Percentiles rank a stretch among this genome's conserved stretches.
phyloP scores from a whole-genome alignment of 179 eudicot species.

The Amaranthus tricolor region DNA sequence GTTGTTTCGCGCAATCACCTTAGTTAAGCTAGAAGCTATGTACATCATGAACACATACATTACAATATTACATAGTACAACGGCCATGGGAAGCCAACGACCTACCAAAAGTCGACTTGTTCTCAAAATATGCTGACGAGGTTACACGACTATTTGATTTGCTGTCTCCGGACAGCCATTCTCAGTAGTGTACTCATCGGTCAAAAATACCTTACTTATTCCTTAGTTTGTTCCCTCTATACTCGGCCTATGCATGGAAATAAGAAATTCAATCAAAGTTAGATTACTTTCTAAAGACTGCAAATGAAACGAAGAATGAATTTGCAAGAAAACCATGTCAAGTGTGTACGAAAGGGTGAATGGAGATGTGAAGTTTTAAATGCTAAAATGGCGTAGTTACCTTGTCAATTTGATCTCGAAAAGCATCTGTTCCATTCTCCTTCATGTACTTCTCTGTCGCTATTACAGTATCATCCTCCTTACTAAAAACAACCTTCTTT shows the following conservation, averaged over 20 bases:
- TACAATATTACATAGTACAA: too few species aligned
- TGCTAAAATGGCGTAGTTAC: slow-evolving; percentile 28
- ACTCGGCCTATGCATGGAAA: slow-evolving; percentile 24
- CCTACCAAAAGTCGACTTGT: too few species aligned
- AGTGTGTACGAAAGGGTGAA: not conserved
- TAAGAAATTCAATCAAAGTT: not conserved
- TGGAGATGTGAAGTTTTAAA: not conserved
- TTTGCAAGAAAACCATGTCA: not conserved
- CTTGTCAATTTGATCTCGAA: slow-evolving; percentile 56
- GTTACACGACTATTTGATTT: not conserved
- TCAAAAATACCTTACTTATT: slow-evolving; percentile 23
- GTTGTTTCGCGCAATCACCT: too few species aligned
- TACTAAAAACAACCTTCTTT: slow-evolving; percentile 55
- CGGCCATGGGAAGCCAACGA: too few species aligned
- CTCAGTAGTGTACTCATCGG: slow-evolving; percentile 27
- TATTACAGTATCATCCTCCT: slow-evolving; percentile 74
- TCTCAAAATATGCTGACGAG: too few species aligned
- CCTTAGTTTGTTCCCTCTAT: slow-evolving; percentile 13
- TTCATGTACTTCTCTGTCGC: slow-evolving; percentile 76
- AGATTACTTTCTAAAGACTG: not conserved
- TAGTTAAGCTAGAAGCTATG: too few species aligned
- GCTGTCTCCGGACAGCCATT: not conserved
- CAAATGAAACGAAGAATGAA: not conserved
- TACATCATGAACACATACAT: too few species aligned
- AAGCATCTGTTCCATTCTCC: slow-evolving; percentile 71